phyloP scores from a whole-genome alignment of 164 flowering plant species.

The Magnolia sinica region DNA sequence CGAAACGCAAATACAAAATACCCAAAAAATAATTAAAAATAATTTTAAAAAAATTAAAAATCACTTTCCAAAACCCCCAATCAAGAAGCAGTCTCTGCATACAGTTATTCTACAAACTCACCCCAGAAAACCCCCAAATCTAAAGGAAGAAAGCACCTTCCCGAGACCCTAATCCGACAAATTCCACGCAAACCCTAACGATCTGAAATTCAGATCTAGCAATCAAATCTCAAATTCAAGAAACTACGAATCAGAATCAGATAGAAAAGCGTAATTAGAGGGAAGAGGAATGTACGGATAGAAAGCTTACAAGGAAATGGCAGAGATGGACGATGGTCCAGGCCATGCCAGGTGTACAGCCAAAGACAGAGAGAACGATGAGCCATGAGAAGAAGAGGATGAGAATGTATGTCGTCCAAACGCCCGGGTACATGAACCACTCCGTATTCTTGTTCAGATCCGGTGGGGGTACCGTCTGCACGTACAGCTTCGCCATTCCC shows the following conservation, averaged over 20 bases:
- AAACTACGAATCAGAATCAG: background rate
- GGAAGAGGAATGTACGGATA: background rate
- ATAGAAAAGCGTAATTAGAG: background rate
- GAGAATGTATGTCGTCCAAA: constrained; percentile 62
- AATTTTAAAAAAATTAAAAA: no score
- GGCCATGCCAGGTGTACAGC: constrained; percentile 70
- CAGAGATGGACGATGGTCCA: constrained; percentile 65
- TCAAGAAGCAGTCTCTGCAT: background rate
- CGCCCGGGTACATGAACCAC: constrained; percentile 79
- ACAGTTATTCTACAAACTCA: background rate
- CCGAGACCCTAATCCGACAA: background rate
- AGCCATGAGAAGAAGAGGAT: constrained; percentile 69
- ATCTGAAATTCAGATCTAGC: background rate
- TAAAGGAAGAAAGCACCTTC: background rate
- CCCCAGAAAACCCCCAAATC: background rate
- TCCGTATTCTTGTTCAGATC: constrained; percentile 75
- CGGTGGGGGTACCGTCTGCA: constrained; percentile 40
- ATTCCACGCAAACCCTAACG: background rate
- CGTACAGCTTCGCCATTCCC: constrained; percentile 49
- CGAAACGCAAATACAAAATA: background rate
- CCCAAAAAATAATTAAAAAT: no score
- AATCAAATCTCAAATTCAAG: background rate
- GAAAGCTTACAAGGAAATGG: constrained; percentile 45
- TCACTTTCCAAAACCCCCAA: background rate
- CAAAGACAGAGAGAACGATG: constrained; percentile 49